A percentile compares a stretch with the other conserved stretches of the same genome.
Evolutionary conservation across 768 basidiomycete species (phyloP).

Genomic region (Xanthoconium stramineum): DNA sequence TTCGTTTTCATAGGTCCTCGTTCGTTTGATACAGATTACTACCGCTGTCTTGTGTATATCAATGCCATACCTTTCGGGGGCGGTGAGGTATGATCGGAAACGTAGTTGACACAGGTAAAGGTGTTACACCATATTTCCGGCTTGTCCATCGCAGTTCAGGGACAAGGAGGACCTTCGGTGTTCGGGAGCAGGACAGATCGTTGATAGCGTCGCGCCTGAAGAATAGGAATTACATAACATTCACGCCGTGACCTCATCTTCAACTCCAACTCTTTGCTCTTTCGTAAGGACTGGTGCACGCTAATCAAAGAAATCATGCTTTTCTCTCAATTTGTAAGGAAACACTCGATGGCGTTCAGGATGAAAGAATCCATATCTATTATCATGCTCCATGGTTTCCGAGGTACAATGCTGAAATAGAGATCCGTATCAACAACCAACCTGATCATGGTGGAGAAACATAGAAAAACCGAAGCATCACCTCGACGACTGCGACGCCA

Average conservation of each 20-base stretch:
- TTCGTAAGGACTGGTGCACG: no score
- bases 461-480: no score
- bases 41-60: constrained; percentile 1
- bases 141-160: no score
- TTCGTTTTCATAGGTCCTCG: constrained; percentile 20
- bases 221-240: constrained; percentile 15
- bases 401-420: background rate
- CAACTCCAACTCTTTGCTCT: no score
- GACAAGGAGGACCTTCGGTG: no score
- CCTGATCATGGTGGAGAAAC: no score
- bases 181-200: background rate
- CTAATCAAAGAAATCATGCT: no score
- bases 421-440: background rate
- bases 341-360: background rate
- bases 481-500: no score
- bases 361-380: background rate
- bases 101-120: background rate
- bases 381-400: background rate
- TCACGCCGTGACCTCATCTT: no score
- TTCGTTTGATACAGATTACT: constrained; percentile 14
- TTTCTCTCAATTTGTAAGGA: no score
- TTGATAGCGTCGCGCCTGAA: background rate
- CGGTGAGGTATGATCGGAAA: background rate
- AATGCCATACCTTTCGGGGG: background rate
- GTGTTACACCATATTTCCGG: no score